phyloP scores from a whole-genome alignment of 108 stramenopile species.

The Conticribra guillardii region DNA sequence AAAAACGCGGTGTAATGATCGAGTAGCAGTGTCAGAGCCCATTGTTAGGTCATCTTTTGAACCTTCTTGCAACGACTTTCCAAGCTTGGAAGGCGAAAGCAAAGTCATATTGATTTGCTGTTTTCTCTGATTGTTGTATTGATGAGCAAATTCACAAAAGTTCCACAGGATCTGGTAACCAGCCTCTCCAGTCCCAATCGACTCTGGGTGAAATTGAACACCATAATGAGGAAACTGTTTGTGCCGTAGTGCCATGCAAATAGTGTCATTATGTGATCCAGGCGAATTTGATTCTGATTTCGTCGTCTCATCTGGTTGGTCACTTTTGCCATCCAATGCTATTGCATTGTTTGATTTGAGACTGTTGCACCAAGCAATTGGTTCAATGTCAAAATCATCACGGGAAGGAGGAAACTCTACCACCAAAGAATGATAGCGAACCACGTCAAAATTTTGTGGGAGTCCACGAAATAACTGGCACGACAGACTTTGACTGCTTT shows the following conservation, averaged over 20 bases:
- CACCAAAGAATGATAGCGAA: slow-evolving; percentile 93
- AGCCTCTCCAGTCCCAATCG: slow-evolving; percentile 77
- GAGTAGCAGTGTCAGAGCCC: not conserved
- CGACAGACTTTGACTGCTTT: too few species aligned
- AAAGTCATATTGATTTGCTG: not conserved
- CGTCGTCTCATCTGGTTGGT: too few species aligned
- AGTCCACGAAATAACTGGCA: slow-evolving; percentile 49
- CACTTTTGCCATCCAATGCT: too few species aligned
- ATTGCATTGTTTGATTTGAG: too few species aligned
- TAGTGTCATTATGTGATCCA: not conserved
- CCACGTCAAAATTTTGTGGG: slow-evolving; percentile 64
- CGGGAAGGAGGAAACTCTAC: slow-evolving; percentile 50
- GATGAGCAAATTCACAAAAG: slow-evolving; percentile 56
- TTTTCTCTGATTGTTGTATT: slow-evolving; percentile 10
- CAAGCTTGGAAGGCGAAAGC: not conserved
- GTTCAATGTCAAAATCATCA: slow-evolving; percentile 33
- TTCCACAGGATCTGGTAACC: slow-evolving; percentile 64
- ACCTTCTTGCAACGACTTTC: too few species aligned
- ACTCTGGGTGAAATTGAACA: slow-evolving; percentile 96
- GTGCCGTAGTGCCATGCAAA: slow-evolving; percentile 87
- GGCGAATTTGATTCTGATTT: slow-evolving; percentile 14
- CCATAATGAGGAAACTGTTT: slow-evolving; percentile 84
- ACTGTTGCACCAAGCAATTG: slow-evolving; percentile 54
- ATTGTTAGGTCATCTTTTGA: too few species aligned
- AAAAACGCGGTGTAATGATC: slow-evolving; percentile 26